Conservation (phyloP, 2,329 filamentous ascomycete species). For the Aspergillus piperis region DNA sequence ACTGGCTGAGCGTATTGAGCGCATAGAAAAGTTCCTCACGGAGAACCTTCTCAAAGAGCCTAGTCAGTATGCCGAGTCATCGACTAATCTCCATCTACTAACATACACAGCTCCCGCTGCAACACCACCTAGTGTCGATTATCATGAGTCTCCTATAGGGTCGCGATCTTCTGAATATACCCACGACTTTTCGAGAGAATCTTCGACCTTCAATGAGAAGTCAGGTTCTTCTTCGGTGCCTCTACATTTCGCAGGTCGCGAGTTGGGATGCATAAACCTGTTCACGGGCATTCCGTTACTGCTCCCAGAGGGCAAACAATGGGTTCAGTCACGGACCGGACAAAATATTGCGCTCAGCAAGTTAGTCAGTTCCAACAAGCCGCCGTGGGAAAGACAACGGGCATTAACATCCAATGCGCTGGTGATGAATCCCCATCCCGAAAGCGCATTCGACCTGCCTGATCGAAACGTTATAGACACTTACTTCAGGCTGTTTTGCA, state of each 20-base stretch:
- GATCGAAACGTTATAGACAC: constrained; percentile 32
- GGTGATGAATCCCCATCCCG: constrained; percentile 23
- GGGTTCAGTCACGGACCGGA: constrained; percentile 52
- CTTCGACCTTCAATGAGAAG: constrained; percentile 14
- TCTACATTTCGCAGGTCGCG: constrained; percentile 52
- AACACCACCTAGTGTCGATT: constrained; percentile 16
- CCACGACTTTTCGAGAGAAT: not conserved
- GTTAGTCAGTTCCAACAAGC: constrained; percentile 25
- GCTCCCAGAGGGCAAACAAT: constrained; percentile 50
- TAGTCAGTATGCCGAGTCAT: constrained; percentile 19
- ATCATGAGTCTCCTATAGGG: not conserved
- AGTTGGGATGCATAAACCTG: constrained; percentile 51
- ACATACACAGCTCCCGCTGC: constrained; percentile 16
- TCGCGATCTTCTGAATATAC: not conserved
- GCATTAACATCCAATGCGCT: constrained; percentile 24
- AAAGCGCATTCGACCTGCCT: constrained; percentile 39
- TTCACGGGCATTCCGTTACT: constrained; percentile 55
- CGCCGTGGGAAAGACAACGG: constrained; percentile 41
- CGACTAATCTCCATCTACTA: not conserved
- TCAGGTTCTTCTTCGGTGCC: constrained; percentile 35
- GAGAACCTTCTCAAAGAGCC: constrained; percentile 31
- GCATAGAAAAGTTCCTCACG: constrained; percentile 43
- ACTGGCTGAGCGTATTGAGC: constrained; percentile 43
- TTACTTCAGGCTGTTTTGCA: constrained; percentile 34
- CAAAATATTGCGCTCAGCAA: constrained; percentile 36